Conservation (phyloP, 2,329 filamentous ascomycete genomes). For the Eutypa lata region DNA sequence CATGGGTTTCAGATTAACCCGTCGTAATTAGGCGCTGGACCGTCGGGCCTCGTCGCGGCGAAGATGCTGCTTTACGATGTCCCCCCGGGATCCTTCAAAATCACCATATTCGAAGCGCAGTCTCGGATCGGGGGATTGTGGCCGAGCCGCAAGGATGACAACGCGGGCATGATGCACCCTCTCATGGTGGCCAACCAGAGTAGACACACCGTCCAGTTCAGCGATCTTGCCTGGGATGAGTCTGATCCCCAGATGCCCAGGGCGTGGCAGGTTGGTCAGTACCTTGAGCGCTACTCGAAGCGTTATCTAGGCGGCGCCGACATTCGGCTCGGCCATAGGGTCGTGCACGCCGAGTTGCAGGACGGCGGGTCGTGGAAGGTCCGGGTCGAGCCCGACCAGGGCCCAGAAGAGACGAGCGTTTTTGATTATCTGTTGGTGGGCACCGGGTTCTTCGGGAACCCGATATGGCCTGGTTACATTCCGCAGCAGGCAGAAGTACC, state of each 20-base stretch:
- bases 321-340: constrained; percentile 47
- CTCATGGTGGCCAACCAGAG: constrained; percentile 74
- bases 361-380: constrained; percentile 39
- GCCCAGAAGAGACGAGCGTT: constrained; percentile 37
- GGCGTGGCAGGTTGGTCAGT: constrained; percentile 73
- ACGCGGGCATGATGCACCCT: constrained; percentile 56
- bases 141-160: constrained; percentile 53
- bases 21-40: constrained; percentile 56
- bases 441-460: constrained; percentile 72
- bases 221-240: constrained; percentile 68
- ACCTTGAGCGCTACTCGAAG: constrained; percentile 63
- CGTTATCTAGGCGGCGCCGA: constrained; percentile 46
- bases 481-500: constrained; percentile 38
- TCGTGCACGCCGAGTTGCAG: constrained; percentile 38
- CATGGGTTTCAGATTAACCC: constrained; percentile 3
- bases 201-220: constrained; percentile 70
- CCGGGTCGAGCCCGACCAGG: constrained; percentile 30
- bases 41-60: constrained; percentile 65
- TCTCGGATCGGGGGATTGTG: constrained; percentile 73
- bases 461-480: constrained; percentile 47
- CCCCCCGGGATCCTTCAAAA: constrained; percentile 54
- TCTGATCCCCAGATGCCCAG: constrained; percentile 64
- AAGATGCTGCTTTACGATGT: constrained; percentile 68
- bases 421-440: constrained; percentile 74
- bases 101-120: constrained; percentile 68